Percentiles rank a stretch among this genome's conserved stretches.
phyloP scores from a whole-genome alignment of 78 protist genomes.

The Chrysochromulina parva region DNA sequence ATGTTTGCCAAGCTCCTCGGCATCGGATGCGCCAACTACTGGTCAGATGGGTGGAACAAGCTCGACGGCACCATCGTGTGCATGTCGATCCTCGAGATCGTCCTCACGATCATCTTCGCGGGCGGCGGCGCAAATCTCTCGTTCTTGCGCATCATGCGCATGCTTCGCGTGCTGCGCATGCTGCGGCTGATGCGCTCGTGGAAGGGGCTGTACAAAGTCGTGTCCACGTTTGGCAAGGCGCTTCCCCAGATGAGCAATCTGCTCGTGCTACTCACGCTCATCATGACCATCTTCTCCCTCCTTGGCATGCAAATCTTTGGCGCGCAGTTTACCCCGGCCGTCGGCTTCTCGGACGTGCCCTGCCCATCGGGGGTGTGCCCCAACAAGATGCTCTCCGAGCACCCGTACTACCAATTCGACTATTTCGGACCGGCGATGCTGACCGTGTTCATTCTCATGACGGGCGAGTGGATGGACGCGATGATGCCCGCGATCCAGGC shows the following conservation, averaged over 20 bases:
- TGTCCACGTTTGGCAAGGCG: neutral
- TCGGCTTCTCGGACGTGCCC: no score
- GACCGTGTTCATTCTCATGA: neutral
- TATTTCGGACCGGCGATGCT: neutral
- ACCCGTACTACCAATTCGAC: neutral
- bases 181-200: neutral
- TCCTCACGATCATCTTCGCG: neutral
- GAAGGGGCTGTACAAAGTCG: neutral
- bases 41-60: neutral
- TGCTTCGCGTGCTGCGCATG: conserved; percentile 30
- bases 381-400: neutral
- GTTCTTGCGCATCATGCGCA: neutral
- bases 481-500: neutral
- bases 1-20: conserved; percentile 20
- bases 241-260: neutral
- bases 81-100: neutral
- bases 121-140: neutral
- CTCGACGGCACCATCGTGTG: conserved; percentile 32
- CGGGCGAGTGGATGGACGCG: conserved; percentile 10
- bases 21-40: conserved; percentile 9
- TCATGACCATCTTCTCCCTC: neutral
- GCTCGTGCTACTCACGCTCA: neutral
- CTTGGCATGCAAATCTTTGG: conserved; percentile 53
- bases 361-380: neutral
- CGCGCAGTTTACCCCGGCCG: neutral